A percentile compares a stretch with the other conserved stretches of the same genome.
phyloP scores from a whole-genome alignment of 345 rosid genomes.

The Isatis tinctoria region DNA sequence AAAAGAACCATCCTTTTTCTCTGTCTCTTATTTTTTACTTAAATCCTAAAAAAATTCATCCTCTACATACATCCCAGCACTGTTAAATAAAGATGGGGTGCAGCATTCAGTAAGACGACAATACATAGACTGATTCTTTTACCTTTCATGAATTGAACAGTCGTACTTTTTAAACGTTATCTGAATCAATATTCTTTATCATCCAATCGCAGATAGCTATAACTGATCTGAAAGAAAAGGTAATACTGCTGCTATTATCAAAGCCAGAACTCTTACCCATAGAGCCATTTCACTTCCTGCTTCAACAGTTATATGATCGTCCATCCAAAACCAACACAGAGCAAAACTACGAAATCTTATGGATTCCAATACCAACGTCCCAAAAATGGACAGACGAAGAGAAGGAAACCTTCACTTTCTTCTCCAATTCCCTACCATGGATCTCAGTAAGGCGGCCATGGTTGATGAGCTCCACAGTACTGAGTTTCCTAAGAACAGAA shows the following conservation, averaged over 20 bases:
- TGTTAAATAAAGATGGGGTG: not conserved
- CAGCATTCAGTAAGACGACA: not conserved
- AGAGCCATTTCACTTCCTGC: slow-evolving; percentile 53
- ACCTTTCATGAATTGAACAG: not conserved
- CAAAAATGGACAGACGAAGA: slow-evolving; percentile 54
- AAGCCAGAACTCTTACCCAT: slow-evolving; percentile 48
- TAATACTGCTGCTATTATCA: slow-evolving; percentile 58
- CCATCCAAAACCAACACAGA: slow-evolving; percentile 36
- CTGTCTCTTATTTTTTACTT: not conserved
- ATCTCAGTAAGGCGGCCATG: slow-evolving; percentile 56
- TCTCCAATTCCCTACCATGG: slow-evolving; percentile 59
- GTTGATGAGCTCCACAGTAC: slow-evolving; percentile 42
- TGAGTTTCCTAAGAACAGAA: slow-evolving; percentile 45
- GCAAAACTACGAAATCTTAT: slow-evolving; percentile 47
- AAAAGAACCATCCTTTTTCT: slow-evolving; percentile 10
- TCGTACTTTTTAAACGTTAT: not conserved
- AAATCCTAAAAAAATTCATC: not conserved
- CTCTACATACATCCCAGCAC: not conserved
- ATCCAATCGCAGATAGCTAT: slow-evolving; percentile 42
- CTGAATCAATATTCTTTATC: not conserved
- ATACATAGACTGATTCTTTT: not conserved
- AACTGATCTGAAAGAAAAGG: slow-evolving; percentile 54
- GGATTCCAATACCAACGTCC: slow-evolving; percentile 57
- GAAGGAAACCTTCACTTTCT: slow-evolving; percentile 32
- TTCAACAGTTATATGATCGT: slow-evolving; percentile 54